Evolutionary conservation across 352 stramenopile genomes (phyloP).

Genomic region (Globisporangium orthogonon): DNA sequence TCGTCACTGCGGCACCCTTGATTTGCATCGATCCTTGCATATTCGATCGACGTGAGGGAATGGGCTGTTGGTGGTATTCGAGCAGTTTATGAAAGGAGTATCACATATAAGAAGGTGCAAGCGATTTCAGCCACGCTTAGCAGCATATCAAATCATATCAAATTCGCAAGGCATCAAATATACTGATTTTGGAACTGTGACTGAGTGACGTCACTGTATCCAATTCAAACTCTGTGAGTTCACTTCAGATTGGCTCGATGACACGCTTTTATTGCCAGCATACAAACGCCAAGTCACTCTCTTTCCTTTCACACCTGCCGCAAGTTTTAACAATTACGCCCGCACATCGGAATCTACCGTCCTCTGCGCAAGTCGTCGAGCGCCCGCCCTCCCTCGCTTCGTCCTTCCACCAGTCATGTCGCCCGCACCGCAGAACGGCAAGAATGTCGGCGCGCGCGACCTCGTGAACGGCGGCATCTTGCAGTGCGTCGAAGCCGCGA

Average conservation of each 20-base stretch:
- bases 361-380: not conserved
- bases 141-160: too few relatives aligned
- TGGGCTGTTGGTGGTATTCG: too few relatives aligned
- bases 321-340: not conserved
- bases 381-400: too few relatives aligned
- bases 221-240: not conserved
- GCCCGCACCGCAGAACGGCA: constrained; percentile 50
- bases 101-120: too few relatives aligned
- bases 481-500: constrained; percentile 86
- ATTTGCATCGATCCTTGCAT: too few relatives aligned
- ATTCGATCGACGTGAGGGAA: too few relatives aligned
- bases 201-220: not conserved
- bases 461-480: constrained; percentile 77
- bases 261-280: not conserved
- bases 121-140: too few relatives aligned
- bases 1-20: too few relatives aligned
- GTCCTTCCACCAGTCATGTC: constrained; percentile 20
- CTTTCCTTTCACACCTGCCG: not conserved
- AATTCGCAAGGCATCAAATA: too few relatives aligned
- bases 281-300: not conserved
- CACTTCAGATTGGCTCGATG: not conserved
- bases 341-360: not conserved
- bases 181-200: not conserved
- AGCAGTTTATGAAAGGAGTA: too few relatives aligned
- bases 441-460: constrained; percentile 78